Conservation (phyloP, 805 yeast species). For the Yarrowia sp. region DNA sequence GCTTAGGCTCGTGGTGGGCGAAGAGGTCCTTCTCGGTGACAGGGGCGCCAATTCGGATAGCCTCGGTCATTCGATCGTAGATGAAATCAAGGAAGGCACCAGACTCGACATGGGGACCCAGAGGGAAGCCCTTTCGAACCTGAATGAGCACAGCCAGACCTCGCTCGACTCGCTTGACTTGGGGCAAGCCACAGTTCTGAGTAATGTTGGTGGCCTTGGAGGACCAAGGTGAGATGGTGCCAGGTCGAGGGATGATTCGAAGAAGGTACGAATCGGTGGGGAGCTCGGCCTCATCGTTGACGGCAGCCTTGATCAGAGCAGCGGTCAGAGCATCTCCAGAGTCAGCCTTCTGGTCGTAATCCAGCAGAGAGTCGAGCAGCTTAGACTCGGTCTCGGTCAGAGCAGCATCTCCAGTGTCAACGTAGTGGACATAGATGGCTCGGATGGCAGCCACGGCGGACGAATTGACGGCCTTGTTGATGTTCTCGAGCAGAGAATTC, state of each 20-base stretch:
- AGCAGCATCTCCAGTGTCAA: constrained; percentile 50
- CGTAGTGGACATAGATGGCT: constrained; percentile 76
- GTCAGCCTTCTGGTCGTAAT: constrained; percentile 70
- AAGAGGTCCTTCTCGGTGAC: constrained; percentile 60
- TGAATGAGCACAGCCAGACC: constrained; percentile 74
- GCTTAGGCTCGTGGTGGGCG: constrained; percentile 75
- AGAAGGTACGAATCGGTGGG: constrained; percentile 50
- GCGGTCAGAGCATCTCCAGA: constrained; percentile 45
- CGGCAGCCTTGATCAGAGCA: constrained; percentile 42
- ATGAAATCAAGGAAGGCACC: constrained; percentile 64
- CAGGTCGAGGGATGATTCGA: constrained; percentile 84
- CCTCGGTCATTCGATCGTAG: constrained; percentile 94
- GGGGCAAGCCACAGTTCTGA: constrained; percentile 76
- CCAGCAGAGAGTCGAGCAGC: constrained; percentile 59
- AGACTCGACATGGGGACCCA: constrained; percentile 51
- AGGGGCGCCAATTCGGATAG: constrained; percentile 56
- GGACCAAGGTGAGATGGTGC: constrained; percentile 98
- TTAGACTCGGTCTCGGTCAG: constrained; percentile 33
- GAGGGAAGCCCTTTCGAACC: constrained; percentile 67
- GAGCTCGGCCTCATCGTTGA: constrained; percentile 34
- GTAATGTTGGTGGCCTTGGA: constrained; percentile 96
- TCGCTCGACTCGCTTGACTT: constrained; percentile 82
- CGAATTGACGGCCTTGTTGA: constrained; percentile 66
- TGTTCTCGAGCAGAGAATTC: constrained; percentile 62
- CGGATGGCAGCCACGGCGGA: constrained; percentile 66